These are phyloP conservation scores for Saussurea involucrata DNA, from an alignment of 129 eudicot genomes.

Conservation along the genomic window DNA sequence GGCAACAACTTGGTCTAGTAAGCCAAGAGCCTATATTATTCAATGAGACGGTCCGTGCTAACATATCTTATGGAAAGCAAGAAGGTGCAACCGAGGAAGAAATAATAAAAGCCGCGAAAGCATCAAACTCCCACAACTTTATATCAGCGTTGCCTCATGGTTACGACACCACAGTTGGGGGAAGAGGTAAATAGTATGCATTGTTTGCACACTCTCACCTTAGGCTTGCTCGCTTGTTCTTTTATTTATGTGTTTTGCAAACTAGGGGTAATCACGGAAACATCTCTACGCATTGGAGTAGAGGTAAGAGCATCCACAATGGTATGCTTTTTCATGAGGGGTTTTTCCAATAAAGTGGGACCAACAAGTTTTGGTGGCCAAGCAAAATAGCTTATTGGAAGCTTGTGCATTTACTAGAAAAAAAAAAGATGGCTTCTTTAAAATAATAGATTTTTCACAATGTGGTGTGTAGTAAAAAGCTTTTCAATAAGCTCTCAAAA, in stretches of 20 bases:
- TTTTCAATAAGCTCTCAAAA: neutral
- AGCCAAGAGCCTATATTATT: slow-evolving; percentile 48
- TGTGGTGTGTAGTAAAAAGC: neutral
- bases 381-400: neutral
- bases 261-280: neutral
- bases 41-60: slow-evolving; percentile 37
- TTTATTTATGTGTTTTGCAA: neutral
- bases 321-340: neutral
- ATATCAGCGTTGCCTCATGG: slow-evolving; percentile 41
- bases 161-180: slow-evolving; percentile 39
- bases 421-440: too few relatives aligned
- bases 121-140: slow-evolving; percentile 38
- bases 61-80: slow-evolving; percentile 45
- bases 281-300: neutral
- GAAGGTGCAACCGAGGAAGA: slow-evolving; percentile 36
- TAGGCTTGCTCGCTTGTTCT: neutral
- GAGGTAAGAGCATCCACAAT: neutral
- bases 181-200: slow-evolving; percentile 16
- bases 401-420: neutral
- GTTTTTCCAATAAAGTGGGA: neutral
- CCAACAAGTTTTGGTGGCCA: neutral
- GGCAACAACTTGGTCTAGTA: slow-evolving; percentile 42
- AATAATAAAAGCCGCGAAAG: slow-evolving; percentile 31
- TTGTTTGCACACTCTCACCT: neutral
- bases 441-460: neutral